Evolutionary conservation across 768 basidiomycete species (phyloP).

Genomic region (Suillus placidus): DNA sequence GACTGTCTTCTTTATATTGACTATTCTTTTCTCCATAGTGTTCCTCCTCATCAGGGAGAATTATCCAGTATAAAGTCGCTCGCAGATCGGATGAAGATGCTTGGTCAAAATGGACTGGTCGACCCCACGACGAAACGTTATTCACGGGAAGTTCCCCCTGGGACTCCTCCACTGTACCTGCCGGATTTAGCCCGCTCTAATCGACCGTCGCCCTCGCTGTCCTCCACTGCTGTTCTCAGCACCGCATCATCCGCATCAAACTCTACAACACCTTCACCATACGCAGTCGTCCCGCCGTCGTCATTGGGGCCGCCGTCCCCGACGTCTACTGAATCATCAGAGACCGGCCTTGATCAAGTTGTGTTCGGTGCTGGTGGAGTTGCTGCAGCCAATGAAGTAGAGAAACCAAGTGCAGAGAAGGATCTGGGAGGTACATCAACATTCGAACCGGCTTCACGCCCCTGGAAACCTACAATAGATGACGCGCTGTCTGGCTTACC

Average conservation of each 20-base stretch:
- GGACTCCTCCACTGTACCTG: conserved; percentile 33
- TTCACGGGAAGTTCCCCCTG: conserved; percentile 51
- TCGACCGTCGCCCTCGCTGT: conserved; percentile 42
- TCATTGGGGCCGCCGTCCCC: conserved; percentile 79
- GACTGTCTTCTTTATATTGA: conserved; percentile 17
- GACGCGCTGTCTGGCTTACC: conserved; percentile 23
- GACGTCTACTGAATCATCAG: conserved; percentile 65
- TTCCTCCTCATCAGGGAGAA: conserved; percentile 24
- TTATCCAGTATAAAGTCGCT: conserved; percentile 55
- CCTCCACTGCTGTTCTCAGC: conserved; percentile 17
- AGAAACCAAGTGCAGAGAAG: conserved; percentile 11
- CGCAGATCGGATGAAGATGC: conserved; percentile 76
- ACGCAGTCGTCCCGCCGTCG: conserved; percentile 69
- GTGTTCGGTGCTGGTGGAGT: conserved; percentile 20
- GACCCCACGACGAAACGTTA: conserved; percentile 58
- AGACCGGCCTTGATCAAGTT: conserved; percentile 47
- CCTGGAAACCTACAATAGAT: conserved; percentile 19
- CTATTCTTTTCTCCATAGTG: conserved; percentile 15
- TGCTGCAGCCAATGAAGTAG: not conserved
- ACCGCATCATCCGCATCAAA: conserved; percentile 28
- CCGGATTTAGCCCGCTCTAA: conserved; percentile 37
- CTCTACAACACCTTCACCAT: conserved; percentile 50
- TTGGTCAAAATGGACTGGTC: conserved; percentile 72
- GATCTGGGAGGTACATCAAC: conserved; percentile 31
- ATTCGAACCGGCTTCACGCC: conserved; percentile 21